phyloP scores from a whole-genome alignment of 352 stramenopile genomes.

The Sclerospora graminicola region DNA sequence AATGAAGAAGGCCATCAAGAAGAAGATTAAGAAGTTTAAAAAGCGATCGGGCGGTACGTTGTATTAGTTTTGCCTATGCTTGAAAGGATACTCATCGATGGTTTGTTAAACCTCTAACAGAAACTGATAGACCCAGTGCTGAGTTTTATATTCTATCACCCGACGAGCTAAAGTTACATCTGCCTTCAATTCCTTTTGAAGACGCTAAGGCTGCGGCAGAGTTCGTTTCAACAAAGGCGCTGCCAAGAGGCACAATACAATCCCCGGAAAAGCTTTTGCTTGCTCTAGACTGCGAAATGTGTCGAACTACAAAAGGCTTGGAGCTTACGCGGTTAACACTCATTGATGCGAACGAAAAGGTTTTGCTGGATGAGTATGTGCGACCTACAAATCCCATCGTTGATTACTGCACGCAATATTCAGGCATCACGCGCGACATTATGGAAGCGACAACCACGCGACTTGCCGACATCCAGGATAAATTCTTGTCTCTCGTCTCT shows the following conservation, averaged over 20 bases:
- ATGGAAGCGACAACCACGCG: constrained; percentile 57
- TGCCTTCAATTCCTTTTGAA: constrained; percentile 45
- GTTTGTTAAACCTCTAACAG: constrained; percentile 13
- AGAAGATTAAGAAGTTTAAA: constrained; percentile 86
- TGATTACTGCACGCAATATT: constrained; percentile 84
- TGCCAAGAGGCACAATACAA: constrained; percentile 22
- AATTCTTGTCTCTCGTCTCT: constrained; percentile 45
- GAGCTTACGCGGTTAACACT: constrained; percentile 70
- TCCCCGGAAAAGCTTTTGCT: constrained; percentile 41
- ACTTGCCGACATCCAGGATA: constrained; percentile 54
- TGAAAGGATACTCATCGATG: not conserved
- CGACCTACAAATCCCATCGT: constrained; percentile 72
- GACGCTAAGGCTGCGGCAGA: constrained; percentile 20
- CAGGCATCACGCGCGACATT: constrained; percentile 72
- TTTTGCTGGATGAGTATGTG: constrained; percentile 78
- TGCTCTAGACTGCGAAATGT: constrained; percentile 85
- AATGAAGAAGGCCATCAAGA: constrained; percentile 74
- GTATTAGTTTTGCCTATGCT: not conserved
- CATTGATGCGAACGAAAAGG: constrained; percentile 52
- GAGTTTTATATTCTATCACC: constrained; percentile 73
- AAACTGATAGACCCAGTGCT: constrained; percentile 33
- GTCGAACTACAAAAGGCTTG: constrained; percentile 75
- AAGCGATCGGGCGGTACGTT: constrained; percentile 39
- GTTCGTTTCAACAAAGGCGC: constrained; percentile 35
- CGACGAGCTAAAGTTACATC: constrained; percentile 43